A percentile compares a stretch with the other conserved stretches of the same genome.
These are phyloP conservation scores for Gymnopilus dilepis DNA, from an alignment of 768 basidiomycete genomes.

Conservation along the genomic window DNA sequence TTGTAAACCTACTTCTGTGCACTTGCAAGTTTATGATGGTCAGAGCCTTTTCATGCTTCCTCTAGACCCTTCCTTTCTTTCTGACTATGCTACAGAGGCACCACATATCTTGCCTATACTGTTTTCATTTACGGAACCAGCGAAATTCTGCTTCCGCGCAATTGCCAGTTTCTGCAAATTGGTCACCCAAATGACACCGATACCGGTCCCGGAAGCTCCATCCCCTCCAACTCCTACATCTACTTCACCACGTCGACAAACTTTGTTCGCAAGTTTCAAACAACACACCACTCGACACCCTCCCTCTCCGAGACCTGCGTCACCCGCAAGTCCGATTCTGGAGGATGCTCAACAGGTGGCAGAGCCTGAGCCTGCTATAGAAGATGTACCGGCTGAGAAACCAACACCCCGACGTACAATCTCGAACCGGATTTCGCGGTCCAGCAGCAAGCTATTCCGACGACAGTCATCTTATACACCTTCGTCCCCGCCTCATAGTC, in stretches of 20 bases:
- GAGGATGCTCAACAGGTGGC: constrained; percentile 2
- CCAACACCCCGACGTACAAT: constrained; percentile 31
- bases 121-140: constrained; percentile 78
- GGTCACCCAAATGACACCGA: constrained; percentile 52
- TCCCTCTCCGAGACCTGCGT: background rate
- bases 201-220: constrained; percentile 10
- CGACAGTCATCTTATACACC: constrained; percentile 14
- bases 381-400: background rate
- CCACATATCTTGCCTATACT: constrained; percentile 77
- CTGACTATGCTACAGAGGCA: constrained; percentile 50
- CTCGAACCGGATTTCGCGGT: constrained; percentile 24
- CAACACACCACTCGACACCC: constrained; percentile 2
- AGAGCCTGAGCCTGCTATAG: background rate
- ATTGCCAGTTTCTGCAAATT: constrained; percentile 74
- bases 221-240: constrained; percentile 9
- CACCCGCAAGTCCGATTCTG: constrained; percentile 3
- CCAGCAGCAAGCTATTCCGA: constrained; percentile 18
- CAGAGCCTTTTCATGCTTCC: constrained; percentile 28
- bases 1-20: constrained; percentile 72
- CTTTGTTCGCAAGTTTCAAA: constrained; percentile 25
- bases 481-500: background rate
- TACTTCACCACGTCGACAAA: constrained; percentile 18
- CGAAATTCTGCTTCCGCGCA: constrained; percentile 80
- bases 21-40: constrained; percentile 94
- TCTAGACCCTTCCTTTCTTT: constrained; percentile 10